Percentiles rank a stretch among this genome's conserved stretches.
Evolutionary conservation across 768 basidiomycete genomes (phyloP).

Genomic region (Amanita polypyramis): DNA sequence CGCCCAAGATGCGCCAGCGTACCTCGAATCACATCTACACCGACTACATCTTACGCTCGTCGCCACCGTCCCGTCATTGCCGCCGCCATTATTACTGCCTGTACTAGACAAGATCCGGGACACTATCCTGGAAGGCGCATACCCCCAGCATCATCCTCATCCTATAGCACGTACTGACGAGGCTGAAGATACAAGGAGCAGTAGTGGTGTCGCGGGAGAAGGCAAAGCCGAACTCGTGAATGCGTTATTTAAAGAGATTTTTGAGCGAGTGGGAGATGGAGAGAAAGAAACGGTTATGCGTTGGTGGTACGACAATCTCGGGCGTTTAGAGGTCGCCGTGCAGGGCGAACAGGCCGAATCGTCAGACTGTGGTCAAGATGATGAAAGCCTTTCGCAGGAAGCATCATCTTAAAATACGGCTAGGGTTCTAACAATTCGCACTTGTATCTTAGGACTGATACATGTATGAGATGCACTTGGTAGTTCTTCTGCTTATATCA

Average conservation of each 20-base stretch:
- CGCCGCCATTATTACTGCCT: conserved; percentile 42
- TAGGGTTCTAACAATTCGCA: too few relatives aligned
- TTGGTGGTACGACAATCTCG: conserved; percentile 59
- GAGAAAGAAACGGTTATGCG: conserved; percentile 57
- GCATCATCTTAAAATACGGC: too few relatives aligned
- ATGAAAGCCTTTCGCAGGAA: too few relatives aligned
- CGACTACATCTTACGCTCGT: conserved; percentile 57
- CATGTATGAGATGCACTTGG: too few relatives aligned
- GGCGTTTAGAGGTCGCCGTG: not conserved
- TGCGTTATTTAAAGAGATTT: conserved; percentile 52
- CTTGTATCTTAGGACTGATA: too few relatives aligned
- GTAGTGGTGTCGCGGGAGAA: conserved; percentile 13
- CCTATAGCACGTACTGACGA: conserved; percentile 3
- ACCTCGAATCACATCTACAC: conserved; percentile 21
- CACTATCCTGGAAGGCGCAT: conserved; percentile 20
- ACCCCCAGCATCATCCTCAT: not conserved
- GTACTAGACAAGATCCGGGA: conserved; percentile 39
- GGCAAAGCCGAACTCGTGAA: conserved; percentile 36
- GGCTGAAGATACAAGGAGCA: conserved; percentile 16
- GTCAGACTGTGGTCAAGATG: too few relatives aligned
- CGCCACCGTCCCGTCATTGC: conserved; percentile 54
- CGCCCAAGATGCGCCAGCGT: not conserved
- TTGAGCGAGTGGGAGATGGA: conserved; percentile 53
- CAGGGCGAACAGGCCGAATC: not conserved
- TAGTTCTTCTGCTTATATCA: too few relatives aligned